Conservation (phyloP, 2,329 filamentous ascomycete species). For the Alternaria sp. region DNA sequence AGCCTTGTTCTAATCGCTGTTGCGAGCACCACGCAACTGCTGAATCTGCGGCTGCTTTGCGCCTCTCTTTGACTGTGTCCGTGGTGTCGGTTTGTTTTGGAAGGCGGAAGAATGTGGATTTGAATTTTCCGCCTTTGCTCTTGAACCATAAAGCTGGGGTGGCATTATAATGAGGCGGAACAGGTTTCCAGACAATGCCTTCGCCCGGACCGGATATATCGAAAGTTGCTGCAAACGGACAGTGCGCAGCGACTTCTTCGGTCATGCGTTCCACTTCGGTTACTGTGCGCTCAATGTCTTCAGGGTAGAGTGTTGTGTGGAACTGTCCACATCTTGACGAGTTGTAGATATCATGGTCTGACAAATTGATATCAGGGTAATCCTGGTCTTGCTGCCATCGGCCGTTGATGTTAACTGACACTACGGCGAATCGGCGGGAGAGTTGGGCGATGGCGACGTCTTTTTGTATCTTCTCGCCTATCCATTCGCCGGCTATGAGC, state of each 20-base stretch:
- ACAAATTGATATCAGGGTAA: background rate
- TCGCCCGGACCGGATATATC: background rate
- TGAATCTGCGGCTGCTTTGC: conserved; percentile 19
- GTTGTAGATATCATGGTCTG: background rate
- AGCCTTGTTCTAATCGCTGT: conserved; percentile 36
- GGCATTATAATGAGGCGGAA: background rate
- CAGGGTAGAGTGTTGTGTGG: background rate
- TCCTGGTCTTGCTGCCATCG: conserved; percentile 32
- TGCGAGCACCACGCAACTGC: conserved; percentile 33
- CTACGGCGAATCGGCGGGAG: conserved; percentile 39
- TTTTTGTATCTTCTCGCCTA: conserved; percentile 39
- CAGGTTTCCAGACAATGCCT: conserved; percentile 1
- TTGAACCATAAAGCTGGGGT: conserved; percentile 1
- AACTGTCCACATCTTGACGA: background rate
- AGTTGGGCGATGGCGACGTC: conserved; percentile 30
- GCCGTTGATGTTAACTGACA: conserved; percentile 38
- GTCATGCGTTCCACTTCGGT: background rate
- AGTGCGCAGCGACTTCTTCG: background rate
- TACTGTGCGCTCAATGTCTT: background rate
- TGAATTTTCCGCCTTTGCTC: conserved; percentile 33
- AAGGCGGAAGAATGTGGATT: conserved; percentile 31
- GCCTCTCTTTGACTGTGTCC: conserved; percentile 16
- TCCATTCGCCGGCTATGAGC: conserved; percentile 45
- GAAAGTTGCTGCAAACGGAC: background rate
- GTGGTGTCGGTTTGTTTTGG: conserved; percentile 21